These are phyloP conservation scores for Buddleja alternifolia DNA, from an alignment of 257 asterid species.

Conservation along the genomic window DNA sequence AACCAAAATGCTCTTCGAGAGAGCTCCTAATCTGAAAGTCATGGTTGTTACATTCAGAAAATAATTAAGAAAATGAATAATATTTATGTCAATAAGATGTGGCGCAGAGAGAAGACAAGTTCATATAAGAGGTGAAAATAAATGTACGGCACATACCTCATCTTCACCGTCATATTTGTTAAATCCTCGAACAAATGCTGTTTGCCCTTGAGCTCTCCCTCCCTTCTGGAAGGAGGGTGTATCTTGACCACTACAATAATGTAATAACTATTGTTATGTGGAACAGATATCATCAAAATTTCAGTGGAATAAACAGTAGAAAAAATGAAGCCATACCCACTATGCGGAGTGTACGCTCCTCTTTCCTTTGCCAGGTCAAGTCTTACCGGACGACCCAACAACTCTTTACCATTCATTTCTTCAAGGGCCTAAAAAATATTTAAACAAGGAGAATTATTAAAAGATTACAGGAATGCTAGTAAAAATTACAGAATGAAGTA, in stretches of 20 bases:
- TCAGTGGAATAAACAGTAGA: background rate
- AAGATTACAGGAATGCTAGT: conserved; percentile 30
- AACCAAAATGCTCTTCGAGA: conserved; percentile 64
- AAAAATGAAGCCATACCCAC: conserved; percentile 51
- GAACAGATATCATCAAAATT: background rate
- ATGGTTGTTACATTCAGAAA: background rate
- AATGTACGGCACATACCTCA: conserved; percentile 41
- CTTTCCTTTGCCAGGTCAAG: conserved; percentile 74
- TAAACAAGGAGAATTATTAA: background rate
- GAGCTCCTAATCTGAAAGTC: conserved; percentile 62
- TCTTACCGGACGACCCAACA: conserved; percentile 66
- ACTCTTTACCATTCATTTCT: conserved; percentile 65
- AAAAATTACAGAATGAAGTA: conserved; percentile 22
- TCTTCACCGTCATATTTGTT: conserved; percentile 50
- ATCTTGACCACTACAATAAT: conserved; percentile 40
- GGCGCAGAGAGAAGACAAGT: background rate
- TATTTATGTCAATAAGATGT: background rate
- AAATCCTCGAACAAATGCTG: conserved; percentile 74
- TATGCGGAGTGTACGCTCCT: conserved; percentile 55
- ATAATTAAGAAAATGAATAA: no score
- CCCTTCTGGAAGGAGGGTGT: conserved; percentile 53
- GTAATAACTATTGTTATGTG: background rate
- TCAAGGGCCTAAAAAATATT: conserved; percentile 54
- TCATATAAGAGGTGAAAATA: background rate
- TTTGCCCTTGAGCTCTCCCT: conserved; percentile 42